Evolutionary conservation across 495 filamentous ascomycete genomes (phyloP), one percentile per base, ranked within the genome.

Genomic region (Platismatia glauca): DNA sequence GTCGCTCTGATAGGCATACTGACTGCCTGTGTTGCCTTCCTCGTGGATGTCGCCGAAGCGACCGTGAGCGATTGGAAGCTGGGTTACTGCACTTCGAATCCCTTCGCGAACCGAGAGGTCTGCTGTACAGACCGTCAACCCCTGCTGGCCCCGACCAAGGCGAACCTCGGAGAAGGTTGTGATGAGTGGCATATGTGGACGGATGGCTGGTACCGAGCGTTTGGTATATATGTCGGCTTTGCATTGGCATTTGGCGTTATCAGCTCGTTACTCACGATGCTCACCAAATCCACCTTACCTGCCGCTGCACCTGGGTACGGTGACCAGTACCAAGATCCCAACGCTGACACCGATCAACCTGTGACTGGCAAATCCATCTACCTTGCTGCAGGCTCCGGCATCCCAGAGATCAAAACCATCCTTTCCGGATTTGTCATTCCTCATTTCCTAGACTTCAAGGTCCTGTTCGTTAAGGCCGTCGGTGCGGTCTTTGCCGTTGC

Each of bases 391-490:
- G 81, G 81, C 1, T 77, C 73, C 53, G 81, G 81, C 16, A 84
- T 83, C 50, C 82, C 82, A 0, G 82, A 84, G 68, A 84, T 84
- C 72, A 83, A 84, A 67, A 82, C 81, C 8, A 79, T 84, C 41
- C 67, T 84, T 5, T 82, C 79, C 34, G 82, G 82, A n/a, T 83
- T 82, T 61, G 79, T 81, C 24, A 84, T 84, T 35, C 81, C 81
- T 13, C 73, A 79, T 60, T 79, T 83, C 53, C 72, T 84, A 20
- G 76, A 78, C 61, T 69, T 79, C 61, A 81, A 81, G 60, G 79
- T 84, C 22, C 74, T 84, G 24, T 31, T 79, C 34, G 74, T 83
- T 50, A 84, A 84, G 71, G 81, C 76, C 9, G 71, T 83, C n/a
- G 82, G 82, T 22, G 74, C 80, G 27, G 69, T 78, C 44, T 82